Percentiles rank a stretch among this genome's conserved stretches.
Evolutionary conservation across 106 monocot species (phyloP).

Genomic region (Acorus gramineus): DNA sequence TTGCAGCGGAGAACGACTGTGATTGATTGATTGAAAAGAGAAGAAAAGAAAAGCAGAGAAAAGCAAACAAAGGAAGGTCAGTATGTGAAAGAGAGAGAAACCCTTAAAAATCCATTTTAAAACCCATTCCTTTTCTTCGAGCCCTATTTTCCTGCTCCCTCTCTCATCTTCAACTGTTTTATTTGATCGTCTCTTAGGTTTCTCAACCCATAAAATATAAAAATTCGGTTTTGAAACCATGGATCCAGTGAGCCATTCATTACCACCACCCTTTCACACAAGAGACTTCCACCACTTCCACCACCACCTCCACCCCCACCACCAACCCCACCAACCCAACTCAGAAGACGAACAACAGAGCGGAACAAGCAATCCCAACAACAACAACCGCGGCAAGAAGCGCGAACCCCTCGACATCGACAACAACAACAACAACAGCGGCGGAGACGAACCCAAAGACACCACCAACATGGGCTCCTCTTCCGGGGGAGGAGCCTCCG

Average conservation of each 20-base stretch:
- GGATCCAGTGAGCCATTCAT: slow-evolving; percentile 4
- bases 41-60: not conserved
- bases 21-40: not conserved
- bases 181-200: not conserved
- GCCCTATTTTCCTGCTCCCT: not conserved
- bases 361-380: not conserved
- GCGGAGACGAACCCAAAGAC: not conserved
- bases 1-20: no score
- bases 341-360: slow-evolving; percentile 9
- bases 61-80: not conserved
- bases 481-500: not conserved
- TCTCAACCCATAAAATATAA: not conserved
- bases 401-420: not conserved
- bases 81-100: not conserved
- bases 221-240: not conserved
- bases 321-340: slow-evolving; percentile 14
- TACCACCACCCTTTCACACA: slow-evolving; percentile 11
- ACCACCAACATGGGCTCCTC: slow-evolving; percentile 2
- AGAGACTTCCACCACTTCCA: slow-evolving; percentile 15
- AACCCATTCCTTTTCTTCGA: not conserved
- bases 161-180: not conserved
- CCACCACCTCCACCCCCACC: not conserved
- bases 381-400: slow-evolving; percentile 5
- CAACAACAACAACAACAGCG: not conserved
- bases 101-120: not conserved